Conservation (phyloP, 768 basidiomycete species). For the Tephrocybe sp. region DNA sequence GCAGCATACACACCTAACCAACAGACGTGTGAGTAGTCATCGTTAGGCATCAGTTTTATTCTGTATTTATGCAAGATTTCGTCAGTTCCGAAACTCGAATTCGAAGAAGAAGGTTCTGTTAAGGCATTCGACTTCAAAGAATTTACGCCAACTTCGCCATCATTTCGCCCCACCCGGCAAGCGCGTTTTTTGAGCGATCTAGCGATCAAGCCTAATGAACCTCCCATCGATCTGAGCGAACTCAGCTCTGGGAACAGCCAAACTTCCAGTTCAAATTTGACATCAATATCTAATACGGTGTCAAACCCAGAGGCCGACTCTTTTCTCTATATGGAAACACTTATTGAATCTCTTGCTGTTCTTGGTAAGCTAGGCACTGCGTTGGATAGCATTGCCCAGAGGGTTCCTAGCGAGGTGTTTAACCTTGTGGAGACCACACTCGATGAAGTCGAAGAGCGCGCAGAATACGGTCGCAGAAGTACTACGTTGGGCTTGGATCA, state of each 20-base stretch:
- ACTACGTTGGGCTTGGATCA: slow-evolving; percentile 34
- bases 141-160: slow-evolving; percentile 36
- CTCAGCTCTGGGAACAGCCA: slow-evolving; percentile 26
- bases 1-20: slow-evolving; percentile 79
- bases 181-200: slow-evolving; percentile 63
- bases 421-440: slow-evolving; percentile 81
- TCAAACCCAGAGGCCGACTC: slow-evolving; percentile 85
- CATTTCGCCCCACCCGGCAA: slow-evolving; percentile 46
- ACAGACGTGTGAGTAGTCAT: slow-evolving; percentile 54
- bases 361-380: slow-evolving; percentile 85
- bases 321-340: slow-evolving; percentile 88
- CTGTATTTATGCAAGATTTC: not conserved
- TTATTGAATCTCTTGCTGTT: slow-evolving; percentile 90
- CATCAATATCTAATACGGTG: slow-evolving; percentile 15
- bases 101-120: slow-evolving; percentile 47
- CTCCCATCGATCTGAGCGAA: slow-evolving; percentile 64
- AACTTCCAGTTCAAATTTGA: slow-evolving; percentile 15
- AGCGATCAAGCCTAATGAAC: slow-evolving; percentile 71
- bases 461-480: slow-evolving; percentile 67
- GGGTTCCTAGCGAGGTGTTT: slow-evolving; percentile 81
- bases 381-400: slow-evolving; percentile 80
- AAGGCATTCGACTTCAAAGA: slow-evolving; percentile 26
- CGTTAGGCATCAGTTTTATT: slow-evolving; percentile 1
- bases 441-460: slow-evolving; percentile 89
- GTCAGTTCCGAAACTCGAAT: slow-evolving; percentile 66